These are phyloP conservation scores for Ophiognomonia clavigignenti-juglandacearum DNA, from an alignment of 2,329 filamentous ascomycete species.

Conservation along the genomic window DNA sequence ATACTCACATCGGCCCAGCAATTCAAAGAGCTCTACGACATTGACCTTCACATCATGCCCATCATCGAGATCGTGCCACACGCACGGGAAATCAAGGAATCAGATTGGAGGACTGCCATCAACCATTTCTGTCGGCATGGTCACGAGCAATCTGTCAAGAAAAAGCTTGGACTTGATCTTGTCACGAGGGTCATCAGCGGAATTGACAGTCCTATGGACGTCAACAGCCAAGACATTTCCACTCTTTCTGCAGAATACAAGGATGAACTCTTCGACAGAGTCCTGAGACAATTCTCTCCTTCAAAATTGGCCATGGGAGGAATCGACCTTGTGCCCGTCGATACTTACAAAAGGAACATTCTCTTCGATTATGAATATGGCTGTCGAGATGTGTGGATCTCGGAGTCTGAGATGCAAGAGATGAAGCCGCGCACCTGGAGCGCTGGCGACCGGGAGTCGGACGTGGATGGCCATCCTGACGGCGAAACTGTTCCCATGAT, in stretches of 20 bases:
- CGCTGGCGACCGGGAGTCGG: too few relatives aligned
- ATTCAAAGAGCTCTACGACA: not conserved
- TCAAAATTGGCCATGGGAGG: not conserved
- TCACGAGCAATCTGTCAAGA: not conserved
- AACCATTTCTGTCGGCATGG: not conserved
- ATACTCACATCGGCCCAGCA: not conserved
- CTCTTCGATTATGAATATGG: not conserved
- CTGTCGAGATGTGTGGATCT: not conserved
- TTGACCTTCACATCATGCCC: not conserved
- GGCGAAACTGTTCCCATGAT: not conserved
- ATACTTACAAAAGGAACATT: not conserved
- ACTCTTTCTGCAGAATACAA: not conserved
- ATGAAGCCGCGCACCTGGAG: too few relatives aligned
- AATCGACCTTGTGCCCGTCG: not conserved
- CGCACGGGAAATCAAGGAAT: not conserved
- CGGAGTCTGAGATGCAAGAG: too few relatives aligned
- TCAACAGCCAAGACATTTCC: too few relatives aligned
- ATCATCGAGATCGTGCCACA: not conserved
- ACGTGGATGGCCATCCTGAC: too few relatives aligned
- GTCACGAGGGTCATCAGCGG: not conserved
- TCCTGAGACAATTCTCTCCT: not conserved
- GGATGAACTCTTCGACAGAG: not conserved
- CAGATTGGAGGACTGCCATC: not conserved
- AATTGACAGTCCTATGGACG: not conserved
- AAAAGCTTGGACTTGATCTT: not conserved